Evolutionary conservation across 345 rosid species (phyloP), one percentile per base, ranked within the genome.

Genomic region (Lumnitzera racemosa): DNA sequence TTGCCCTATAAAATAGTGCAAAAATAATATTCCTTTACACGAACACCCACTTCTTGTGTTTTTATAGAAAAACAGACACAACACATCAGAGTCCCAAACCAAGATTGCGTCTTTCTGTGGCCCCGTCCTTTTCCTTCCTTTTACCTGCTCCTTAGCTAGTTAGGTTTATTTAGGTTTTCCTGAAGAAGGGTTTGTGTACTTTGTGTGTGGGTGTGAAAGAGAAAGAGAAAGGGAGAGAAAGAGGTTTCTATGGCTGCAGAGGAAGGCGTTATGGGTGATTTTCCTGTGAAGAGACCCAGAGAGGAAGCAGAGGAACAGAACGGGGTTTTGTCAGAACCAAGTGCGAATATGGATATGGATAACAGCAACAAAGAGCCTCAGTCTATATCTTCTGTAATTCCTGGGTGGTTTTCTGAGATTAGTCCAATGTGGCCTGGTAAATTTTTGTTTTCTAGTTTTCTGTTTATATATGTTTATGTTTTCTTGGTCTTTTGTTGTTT

Each of bases 401-500:
- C 81, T 29, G 81, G 84, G 17, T 80, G 84, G 84, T 80, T 80
- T 75, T 80, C 81, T 47, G 84, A 80, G 77, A 74, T 76, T 46
- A 80, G 77, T 66, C 84, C 84, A 71, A 74, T 80, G 81, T 80
- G 84, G 84, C 84, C 84, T 24, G 84, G 84, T 80, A 56, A n/a
- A 56, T 71, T 70, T 58, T 25, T 55, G 23, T 1, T 14, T 63
- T 13, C 11, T 20, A 5, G 0, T 51, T 17, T 3, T 15, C 5
- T 71, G 3, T 13, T n/a, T 48, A 47, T 49, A 47, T 49, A 55
- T 56, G 5, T 20, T 27, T 20, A 23, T 27, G 16, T 46, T 25
- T 24, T 4, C 61, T 20, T 36, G 43, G 5, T 5, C 7, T 36
- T 7, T 36, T 4, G 43, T 36, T 36, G 43, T 36, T 36, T 7